phyloP scores from a whole-genome alignment of 2,329 filamentous ascomycete species.

The Hirsutella thompsonii region DNA sequence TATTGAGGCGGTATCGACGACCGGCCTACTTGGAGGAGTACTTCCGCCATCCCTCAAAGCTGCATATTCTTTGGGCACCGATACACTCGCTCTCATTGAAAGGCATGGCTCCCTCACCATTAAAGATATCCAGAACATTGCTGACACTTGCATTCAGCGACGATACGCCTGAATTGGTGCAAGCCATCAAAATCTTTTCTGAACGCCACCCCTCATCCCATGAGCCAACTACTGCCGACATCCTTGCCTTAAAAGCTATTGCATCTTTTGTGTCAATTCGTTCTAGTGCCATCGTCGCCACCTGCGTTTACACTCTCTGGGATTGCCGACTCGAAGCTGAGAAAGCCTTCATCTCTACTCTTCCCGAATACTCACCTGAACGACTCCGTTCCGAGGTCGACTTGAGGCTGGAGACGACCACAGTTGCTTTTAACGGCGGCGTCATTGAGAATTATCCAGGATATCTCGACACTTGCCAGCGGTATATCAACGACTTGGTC shows the following conservation, averaged over 20 bases:
- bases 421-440: conserved; percentile 67
- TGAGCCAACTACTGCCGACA: conserved; percentile 29
- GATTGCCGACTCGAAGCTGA: conserved; percentile 37
- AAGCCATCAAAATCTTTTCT: conserved; percentile 34
- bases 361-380: conserved; percentile 17
- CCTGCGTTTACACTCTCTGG: conserved; percentile 47
- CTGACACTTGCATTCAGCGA: conserved; percentile 27
- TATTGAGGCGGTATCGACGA: conserved; percentile 42
- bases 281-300: conserved; percentile 45
- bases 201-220: conserved; percentile 33
- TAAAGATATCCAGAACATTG: not conserved
- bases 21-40: conserved; percentile 41
- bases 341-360: conserved; percentile 17
- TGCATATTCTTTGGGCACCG: conserved; percentile 47
- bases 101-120: conserved; percentile 27
- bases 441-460: conserved; percentile 68
- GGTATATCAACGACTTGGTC: conserved; percentile 48
- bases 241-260: conserved; percentile 37
- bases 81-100: conserved; percentile 44
- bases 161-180: conserved; percentile 24
- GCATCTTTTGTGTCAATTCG: conserved; percentile 42
- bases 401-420: conserved; percentile 31
- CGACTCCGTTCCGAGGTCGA: conserved; percentile 38
- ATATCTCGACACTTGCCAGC: conserved; percentile 50
- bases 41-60: conserved; percentile 38